Evolutionary conservation across 371 early-diverging fungal genomes (phyloP), one percentile per base, ranked within the genome.

Genomic region (Batrachochytrium dendrobatidis): DNA sequence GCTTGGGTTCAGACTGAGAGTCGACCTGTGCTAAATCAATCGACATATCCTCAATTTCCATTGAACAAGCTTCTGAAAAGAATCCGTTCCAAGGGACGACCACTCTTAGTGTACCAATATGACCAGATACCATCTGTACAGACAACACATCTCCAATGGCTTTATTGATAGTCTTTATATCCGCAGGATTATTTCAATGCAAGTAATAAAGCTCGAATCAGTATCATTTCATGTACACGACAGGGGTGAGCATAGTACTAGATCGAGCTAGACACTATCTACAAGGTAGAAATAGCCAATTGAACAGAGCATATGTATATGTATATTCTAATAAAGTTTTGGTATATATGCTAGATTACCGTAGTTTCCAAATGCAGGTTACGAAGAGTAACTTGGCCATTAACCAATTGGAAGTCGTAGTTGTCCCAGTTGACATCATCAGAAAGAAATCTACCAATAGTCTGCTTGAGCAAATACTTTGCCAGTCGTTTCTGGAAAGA

Each of bases 401-500:
- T 81, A 46, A 84, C 83, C n/a, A 92, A 74, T 69, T 89, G 88
- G 53, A 94, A 86, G 62, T 94, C 92, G 63, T 92, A 82, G 70
- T 90, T 83, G 46, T 87, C 89, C 56, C 83, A 76, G 71, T 90
- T 86, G 20, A 92, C 75, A 17, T 89, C 87, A 33, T 85, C 75
- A 32, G 85, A 80, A 39, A 93, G 74, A 61, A 92, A 91, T 64
- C 86, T 87, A 6, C 94, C 94, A 43, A 93, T 83, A 8, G 91
- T 86, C 59, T 81, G 77, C 59, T 87, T 83, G 49, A 93, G 74
- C 33, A 93, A 70, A 66, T 89, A 93, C 72, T 88, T 90, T 58
- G 88, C 80, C 18, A 93, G 77, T 31, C 86, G 78, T 69, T 91
- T 91, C 66, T 92, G 92, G 49, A 93, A 45, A 5, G 46, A 20